A percentile compares a stretch with the other conserved stretches of the same genome.
Evolutionary conservation across 495 filamentous ascomycete genomes (phyloP).

Genomic region (Hyaloscypha hepaticicola): DNA sequence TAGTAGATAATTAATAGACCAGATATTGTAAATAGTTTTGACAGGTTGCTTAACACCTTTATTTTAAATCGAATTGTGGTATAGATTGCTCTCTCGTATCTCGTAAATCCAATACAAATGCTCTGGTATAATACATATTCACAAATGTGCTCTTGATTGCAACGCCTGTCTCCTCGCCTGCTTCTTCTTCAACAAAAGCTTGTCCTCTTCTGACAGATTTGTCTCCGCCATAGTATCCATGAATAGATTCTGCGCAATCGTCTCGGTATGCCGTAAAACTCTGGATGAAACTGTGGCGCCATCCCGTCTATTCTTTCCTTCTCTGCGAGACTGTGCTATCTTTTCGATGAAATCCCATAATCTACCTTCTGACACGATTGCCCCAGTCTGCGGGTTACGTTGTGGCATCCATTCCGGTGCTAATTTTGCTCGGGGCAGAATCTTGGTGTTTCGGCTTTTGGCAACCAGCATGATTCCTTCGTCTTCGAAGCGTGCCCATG

Average conservation of each 20-base stretch:
- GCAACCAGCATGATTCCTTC: constrained; percentile 80
- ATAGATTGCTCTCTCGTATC: constrained; percentile 5
- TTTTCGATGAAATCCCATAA: constrained; percentile 89
- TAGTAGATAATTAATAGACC: background rate
- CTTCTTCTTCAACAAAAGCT: constrained; percentile 31
- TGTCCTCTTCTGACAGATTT: constrained; percentile 28
- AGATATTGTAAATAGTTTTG: background rate
- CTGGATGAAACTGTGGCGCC: constrained; percentile 82
- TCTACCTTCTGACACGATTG: constrained; percentile 64
- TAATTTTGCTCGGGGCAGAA: constrained; percentile 60
- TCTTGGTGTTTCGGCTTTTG: constrained; percentile 58
- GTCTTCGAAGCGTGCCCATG: constrained; percentile 82
- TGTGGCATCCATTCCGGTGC: constrained; percentile 76
- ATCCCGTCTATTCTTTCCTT: constrained; percentile 94
- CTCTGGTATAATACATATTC: constrained; percentile 12
- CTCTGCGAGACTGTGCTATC: constrained; percentile 77
- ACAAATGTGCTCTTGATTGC: constrained; percentile 50
- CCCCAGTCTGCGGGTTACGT: constrained; percentile 54
- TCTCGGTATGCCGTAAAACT: constrained; percentile 55
- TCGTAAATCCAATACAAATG: constrained; percentile 16
- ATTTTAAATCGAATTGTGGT: background rate
- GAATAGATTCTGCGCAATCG: constrained; percentile 49
- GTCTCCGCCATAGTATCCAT: constrained; percentile 35
- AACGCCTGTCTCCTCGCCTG: constrained; percentile 42
- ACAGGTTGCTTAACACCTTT: background rate